phyloP scores from a whole-genome alignment of 441 rosid genomes.

The Euphorbia corollata region DNA sequence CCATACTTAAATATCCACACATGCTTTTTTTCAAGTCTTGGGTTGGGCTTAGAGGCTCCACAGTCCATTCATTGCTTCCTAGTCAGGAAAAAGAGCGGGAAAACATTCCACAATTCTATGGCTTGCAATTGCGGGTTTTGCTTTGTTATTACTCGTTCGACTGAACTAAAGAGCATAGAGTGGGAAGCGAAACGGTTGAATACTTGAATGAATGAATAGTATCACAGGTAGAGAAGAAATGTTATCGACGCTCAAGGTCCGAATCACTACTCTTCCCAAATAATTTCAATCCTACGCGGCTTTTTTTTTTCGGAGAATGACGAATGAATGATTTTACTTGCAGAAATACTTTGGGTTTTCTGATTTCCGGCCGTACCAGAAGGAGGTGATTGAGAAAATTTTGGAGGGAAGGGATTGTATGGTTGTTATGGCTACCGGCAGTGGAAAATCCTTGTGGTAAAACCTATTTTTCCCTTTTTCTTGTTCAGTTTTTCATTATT shows the following conservation, averaged over 20 bases:
- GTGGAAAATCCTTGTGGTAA: slow-evolving; percentile 49
- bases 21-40: too few species aligned
- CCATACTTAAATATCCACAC: too few species aligned
- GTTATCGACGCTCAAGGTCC: slow-evolving; percentile 26
- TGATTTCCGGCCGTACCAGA: slow-evolving; percentile 36
- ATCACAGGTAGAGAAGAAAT: slow-evolving; percentile 12
- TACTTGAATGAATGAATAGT: not conserved
- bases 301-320: not conserved
- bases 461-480: not conserved
- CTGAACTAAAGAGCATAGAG: too few species aligned
- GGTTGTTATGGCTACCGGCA: slow-evolving; percentile 55
- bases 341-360: slow-evolving; percentile 40
- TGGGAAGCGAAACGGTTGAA: not conserved
- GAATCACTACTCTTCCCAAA: not conserved
- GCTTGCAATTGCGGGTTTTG: too few species aligned
- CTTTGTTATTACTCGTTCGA: too few species aligned
- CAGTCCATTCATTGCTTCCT: too few species aligned
- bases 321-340: not conserved
- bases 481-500: not conserved
- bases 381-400: slow-evolving; percentile 36
- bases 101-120: too few species aligned
- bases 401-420: slow-evolving; percentile 32
- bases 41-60: too few species aligned
- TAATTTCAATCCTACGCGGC: not conserved
- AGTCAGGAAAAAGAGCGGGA: too few species aligned